Conservation (phyloP, 2,329 filamentous ascomycete species). For the Arachnomyces sp. region DNA sequence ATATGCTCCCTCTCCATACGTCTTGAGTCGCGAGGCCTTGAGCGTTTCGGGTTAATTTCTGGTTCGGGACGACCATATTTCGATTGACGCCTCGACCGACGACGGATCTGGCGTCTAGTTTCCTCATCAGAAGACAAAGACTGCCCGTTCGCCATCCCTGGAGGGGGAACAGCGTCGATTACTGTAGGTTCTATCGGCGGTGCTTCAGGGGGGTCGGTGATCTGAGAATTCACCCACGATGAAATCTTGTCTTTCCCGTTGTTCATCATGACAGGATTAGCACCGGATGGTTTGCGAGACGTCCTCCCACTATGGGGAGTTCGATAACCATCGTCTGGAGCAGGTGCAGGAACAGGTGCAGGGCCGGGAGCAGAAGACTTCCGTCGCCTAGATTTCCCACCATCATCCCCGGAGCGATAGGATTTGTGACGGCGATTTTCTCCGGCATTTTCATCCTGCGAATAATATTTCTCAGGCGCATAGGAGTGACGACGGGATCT, state of each 20-base stretch:
- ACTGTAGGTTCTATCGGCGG: conserved; percentile 41
- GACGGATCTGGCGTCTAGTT: conserved; percentile 29
- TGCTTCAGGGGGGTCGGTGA: conserved; percentile 40
- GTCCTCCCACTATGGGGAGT: conserved; percentile 21
- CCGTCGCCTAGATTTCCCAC: conserved; percentile 26
- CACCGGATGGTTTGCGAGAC: conserved; percentile 12
- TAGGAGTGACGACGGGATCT: conserved; percentile 24
- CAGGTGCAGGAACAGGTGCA: conserved; percentile 7
- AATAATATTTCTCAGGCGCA: conserved; percentile 22
- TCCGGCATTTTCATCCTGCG: conserved; percentile 20
- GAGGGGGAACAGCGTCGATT: conserved; percentile 31
- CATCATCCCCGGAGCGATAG: conserved; percentile 26
- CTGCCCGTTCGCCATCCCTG: conserved; percentile 22
- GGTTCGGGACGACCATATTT: conserved; percentile 34
- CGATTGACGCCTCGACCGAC: conserved; percentile 31
- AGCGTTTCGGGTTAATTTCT: conserved; percentile 31
- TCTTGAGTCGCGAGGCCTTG: conserved; percentile 21
- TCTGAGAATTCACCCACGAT: conserved; percentile 43
- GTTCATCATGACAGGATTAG: conserved; percentile 23
- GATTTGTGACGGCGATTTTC: conserved; percentile 23
- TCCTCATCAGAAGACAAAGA: conserved; percentile 39
- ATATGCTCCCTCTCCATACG: conserved; percentile 24
- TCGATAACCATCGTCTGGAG: conserved; percentile 25
- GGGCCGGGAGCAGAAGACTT: conserved; percentile 26
- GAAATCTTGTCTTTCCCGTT: conserved; percentile 42